Evolutionary conservation across 1,139 yeast genomes (phyloP).

Genomic region (Entelexis sorbosivorans): DNA sequence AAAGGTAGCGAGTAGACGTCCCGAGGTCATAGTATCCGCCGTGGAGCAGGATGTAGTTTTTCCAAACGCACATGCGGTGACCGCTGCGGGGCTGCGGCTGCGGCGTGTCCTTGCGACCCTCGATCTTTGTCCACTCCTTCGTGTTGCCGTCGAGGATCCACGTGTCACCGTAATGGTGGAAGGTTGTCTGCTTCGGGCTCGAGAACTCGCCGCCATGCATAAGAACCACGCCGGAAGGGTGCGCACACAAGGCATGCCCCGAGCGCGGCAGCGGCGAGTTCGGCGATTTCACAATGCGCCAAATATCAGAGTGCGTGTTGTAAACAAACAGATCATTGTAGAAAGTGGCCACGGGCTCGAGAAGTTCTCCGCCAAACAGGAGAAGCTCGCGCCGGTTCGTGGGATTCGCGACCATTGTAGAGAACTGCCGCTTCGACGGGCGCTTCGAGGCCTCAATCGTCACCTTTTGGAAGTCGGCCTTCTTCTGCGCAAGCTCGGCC

Average conservation of each 20-base stretch:
- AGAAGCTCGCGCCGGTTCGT: constrained; percentile 60
- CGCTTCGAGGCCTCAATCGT: constrained; percentile 45
- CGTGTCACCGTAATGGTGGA: constrained; percentile 92
- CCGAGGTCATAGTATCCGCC: constrained; percentile 95
- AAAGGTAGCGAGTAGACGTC: constrained; percentile 64
- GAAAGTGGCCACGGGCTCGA: constrained; percentile 47
- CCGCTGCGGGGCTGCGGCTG: constrained; percentile 88
- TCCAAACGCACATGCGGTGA: constrained; percentile 84
- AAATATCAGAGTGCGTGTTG: constrained; percentile 62
- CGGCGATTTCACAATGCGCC: constrained; percentile 72
- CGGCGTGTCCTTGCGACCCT: constrained; percentile 39
- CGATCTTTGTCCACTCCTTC: constrained; percentile 86
- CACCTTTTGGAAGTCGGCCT: constrained; percentile 65
- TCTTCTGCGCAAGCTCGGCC: constrained; percentile 60
- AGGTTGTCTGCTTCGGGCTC: constrained; percentile 89
- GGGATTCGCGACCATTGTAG: constrained; percentile 68
- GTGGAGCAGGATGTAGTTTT: constrained; percentile 68
- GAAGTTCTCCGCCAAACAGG: constrained; percentile 81
- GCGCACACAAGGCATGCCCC: constrained; percentile 88
- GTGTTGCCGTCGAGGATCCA: constrained; percentile 79
- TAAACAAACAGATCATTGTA: constrained; percentile 72
- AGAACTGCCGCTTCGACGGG: constrained; percentile 62
- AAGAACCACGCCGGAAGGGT: constrained; percentile 75
- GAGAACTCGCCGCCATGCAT: constrained; percentile 96
- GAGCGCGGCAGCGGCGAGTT: constrained; percentile 89